Percentiles rank a stretch among this genome's conserved stretches.
Conservation (phyloP, 495 filamentous ascomycete genomes). For the Daldinia concentrica region DNA sequence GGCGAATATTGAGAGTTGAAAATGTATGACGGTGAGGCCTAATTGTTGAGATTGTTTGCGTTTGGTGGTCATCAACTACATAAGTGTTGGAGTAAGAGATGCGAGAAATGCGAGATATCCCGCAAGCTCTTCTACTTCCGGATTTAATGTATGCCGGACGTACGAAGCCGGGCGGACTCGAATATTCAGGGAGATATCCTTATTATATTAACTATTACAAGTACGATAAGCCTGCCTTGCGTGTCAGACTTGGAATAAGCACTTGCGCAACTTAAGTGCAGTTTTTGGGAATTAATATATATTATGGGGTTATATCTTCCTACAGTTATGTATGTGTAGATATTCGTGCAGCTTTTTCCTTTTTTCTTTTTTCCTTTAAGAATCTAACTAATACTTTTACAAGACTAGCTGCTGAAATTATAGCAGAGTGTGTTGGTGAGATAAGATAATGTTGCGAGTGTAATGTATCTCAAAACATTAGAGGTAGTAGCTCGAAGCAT, state of each 20-base stretch:
- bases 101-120: neutral
- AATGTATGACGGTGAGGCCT: conserved; percentile 2
- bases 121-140: neutral
- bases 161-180: neutral
- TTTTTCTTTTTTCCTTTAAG: neutral
- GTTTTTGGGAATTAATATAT: neutral
- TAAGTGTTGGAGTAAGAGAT: neutral
- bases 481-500: neutral
- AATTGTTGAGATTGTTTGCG: neutral
- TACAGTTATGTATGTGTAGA: neutral
- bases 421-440: neutral
- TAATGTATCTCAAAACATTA: neutral
- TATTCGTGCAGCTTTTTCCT: neutral
- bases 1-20: conserved; percentile 18
- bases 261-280: conserved; percentile 30
- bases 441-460: neutral
- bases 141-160: neutral
- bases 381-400: neutral
- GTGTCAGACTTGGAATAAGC: conserved; percentile 25
- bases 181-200: neutral
- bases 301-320: neutral
- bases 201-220: neutral
- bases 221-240: conserved; percentile 4
- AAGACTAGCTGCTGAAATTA: neutral
- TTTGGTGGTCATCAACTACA: neutral